Evolutionary conservation across 352 stramenopile genomes (phyloP).

Genomic region (Aphanomyces astaci): DNA sequence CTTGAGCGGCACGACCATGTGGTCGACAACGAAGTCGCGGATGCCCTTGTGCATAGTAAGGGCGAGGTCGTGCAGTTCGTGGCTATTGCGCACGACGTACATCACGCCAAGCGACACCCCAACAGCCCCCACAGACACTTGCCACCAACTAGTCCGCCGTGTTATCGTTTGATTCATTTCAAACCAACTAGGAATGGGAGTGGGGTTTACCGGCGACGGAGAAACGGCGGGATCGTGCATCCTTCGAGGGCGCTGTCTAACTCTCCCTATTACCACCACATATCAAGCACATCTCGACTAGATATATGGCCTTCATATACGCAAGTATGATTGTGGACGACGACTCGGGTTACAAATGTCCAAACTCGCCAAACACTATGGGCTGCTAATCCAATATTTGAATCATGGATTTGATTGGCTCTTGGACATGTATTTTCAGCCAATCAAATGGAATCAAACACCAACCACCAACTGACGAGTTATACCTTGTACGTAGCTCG

Average conservation of each 20-base stretch:
- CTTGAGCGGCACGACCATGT: constrained; percentile 11
- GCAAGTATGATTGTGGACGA: too few relatives aligned
- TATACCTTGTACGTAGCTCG: constrained; percentile 12
- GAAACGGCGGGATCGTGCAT: constrained; percentile 7
- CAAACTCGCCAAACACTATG: too few relatives aligned
- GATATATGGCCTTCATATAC: too few relatives aligned
- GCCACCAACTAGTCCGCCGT: constrained; percentile 3
- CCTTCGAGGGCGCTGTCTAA: not conserved
- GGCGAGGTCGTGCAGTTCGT: not conserved
- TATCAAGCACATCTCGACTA: too few relatives aligned
- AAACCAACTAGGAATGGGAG: not conserved
- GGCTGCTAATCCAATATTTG: too few relatives aligned
- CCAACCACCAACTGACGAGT: too few relatives aligned
- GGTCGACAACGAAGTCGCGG: constrained; percentile 7
- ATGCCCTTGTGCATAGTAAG: constrained; percentile 9
- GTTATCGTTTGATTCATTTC: not conserved
- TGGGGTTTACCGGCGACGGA: not conserved
- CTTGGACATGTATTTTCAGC: too few relatives aligned
- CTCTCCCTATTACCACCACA: not conserved
- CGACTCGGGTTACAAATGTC: too few relatives aligned
- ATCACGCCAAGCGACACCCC: not conserved
- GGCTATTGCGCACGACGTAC: constrained; percentile 12
- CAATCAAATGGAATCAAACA: too few relatives aligned
- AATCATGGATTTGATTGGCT: too few relatives aligned
- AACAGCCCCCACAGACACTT: not conserved